Evolutionary conservation across 108 stramenopile genomes (phyloP).

Genomic region (Seminavis robusta): DNA sequence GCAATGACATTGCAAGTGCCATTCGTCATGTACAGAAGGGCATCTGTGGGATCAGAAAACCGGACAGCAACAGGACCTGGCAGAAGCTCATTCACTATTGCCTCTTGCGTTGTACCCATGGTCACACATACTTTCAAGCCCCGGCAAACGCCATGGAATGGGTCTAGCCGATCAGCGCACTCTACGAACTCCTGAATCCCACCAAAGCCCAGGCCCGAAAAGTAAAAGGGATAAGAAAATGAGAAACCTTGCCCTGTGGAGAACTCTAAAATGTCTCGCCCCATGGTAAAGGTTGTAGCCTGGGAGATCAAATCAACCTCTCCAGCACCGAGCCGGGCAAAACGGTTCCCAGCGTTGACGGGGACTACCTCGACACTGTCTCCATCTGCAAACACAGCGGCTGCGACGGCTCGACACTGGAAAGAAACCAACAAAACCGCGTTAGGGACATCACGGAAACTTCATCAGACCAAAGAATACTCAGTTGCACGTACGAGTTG

Average conservation of each 20-base stretch:
- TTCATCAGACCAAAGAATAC: no score
- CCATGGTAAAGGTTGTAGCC: not conserved
- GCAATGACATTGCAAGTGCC: no score
- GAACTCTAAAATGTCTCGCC: no score
- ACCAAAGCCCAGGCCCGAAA: constrained; percentile 1
- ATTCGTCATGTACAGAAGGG: no score
- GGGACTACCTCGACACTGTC: not conserved
- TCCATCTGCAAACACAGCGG: not conserved
- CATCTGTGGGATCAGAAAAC: no score
- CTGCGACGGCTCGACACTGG: not conserved
- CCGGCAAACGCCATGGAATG: not conserved
- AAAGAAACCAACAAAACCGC: no score
- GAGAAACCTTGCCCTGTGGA: not conserved
- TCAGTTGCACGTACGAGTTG: no score
- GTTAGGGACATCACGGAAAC: no score
- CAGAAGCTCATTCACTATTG: no score
- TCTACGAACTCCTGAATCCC: not conserved
- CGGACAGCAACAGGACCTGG: no score
- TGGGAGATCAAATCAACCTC: not conserved
- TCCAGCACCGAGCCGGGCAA: not conserved
- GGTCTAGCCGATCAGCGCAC: not conserved
- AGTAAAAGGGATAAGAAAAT: not conserved
- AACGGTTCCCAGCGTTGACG: not conserved
- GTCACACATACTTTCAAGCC: not conserved
- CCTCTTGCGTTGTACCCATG: no score